Conservation (phyloP, 139 green algal genomes). For the Tetradesmus lagerheimii region DNA sequence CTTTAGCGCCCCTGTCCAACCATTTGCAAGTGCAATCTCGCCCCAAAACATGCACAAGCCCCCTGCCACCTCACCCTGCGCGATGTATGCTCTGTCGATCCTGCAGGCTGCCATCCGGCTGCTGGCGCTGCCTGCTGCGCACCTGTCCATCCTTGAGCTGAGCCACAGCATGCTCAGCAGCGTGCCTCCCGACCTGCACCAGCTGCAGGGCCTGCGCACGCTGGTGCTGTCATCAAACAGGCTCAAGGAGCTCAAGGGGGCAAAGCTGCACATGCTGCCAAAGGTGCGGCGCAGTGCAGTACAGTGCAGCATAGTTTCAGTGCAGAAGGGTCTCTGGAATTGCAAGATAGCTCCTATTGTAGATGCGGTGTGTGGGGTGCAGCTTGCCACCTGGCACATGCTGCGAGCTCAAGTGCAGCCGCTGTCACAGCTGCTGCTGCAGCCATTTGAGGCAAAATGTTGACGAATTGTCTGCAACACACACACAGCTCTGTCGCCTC, state of each 20-base stretch:
- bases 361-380: no score
- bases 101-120: neutral
- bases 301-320: no score
- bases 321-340: no score
- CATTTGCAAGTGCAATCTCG: no score
- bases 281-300: neutral
- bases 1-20: neutral
- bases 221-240: neutral
- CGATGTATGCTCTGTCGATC: neutral
- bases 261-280: constrained; percentile 4
- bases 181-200: constrained; percentile 23
- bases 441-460: neutral
- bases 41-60: no score
- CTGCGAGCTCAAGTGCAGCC: no score
- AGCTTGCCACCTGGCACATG: no score
- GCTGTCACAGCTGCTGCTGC: neutral
- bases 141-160: constrained; percentile 5
- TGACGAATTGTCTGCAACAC: no score
- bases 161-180: neutral
- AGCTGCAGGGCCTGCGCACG: constrained; percentile 4
- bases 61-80: no score
- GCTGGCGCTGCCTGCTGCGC: neutral
- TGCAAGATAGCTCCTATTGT: no score
- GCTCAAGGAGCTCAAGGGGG: neutral
- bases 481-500: no score